Percentiles rank a stretch among this genome's conserved stretches.
Conservation (phyloP, 768 basidiomycete species). For the Leccinum fibrillosum region DNA sequence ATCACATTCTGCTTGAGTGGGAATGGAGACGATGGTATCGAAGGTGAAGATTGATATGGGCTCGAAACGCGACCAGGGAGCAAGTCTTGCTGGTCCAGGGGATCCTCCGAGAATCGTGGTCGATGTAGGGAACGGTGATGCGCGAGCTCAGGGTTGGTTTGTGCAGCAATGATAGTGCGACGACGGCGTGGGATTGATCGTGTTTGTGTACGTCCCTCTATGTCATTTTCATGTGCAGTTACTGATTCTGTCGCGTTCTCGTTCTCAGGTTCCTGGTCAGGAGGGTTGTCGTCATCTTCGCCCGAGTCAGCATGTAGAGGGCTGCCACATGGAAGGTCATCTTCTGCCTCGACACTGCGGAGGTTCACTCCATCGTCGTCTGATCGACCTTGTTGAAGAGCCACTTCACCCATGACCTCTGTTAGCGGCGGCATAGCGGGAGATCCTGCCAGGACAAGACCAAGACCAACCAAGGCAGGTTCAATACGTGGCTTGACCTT, state of each 20-base stretch:
- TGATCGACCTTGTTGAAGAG: constrained; percentile 83
- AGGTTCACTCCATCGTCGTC: constrained; percentile 55
- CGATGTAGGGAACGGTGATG: constrained; percentile 51
- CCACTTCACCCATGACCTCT: constrained; percentile 74
- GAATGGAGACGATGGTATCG: constrained; percentile 49
- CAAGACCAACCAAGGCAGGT: constrained; percentile 82
- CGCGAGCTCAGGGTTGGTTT: constrained; percentile 71
- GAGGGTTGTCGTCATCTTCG: constrained; percentile 44
- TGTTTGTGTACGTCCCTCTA: constrained; percentile 13
- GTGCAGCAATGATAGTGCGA: constrained; percentile 59
- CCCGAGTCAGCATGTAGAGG: constrained; percentile 19
- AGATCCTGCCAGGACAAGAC: constrained; percentile 71
- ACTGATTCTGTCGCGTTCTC: constrained; percentile 19
- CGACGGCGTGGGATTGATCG: constrained; percentile 31
- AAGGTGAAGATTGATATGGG: constrained; percentile 72
- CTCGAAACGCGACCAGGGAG: constrained; percentile 35
- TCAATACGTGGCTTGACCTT: constrained; percentile 72
- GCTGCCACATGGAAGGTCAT: constrained; percentile 35
- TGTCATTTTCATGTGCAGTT: constrained; percentile 4
- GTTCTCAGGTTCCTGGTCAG: constrained; percentile 39
- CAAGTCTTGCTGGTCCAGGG: constrained; percentile 63
- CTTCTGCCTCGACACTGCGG: constrained; percentile 46
- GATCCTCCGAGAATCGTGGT: constrained; percentile 66
- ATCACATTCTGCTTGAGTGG: constrained; percentile 43
- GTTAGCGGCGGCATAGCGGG: constrained; percentile 76